Percentiles rank a stretch among this genome's conserved stretches.
These are phyloP conservation scores for Fusarium sp. DNA, from an alignment of 2,329 filamentous ascomycete species.

Conservation along the genomic window DNA sequence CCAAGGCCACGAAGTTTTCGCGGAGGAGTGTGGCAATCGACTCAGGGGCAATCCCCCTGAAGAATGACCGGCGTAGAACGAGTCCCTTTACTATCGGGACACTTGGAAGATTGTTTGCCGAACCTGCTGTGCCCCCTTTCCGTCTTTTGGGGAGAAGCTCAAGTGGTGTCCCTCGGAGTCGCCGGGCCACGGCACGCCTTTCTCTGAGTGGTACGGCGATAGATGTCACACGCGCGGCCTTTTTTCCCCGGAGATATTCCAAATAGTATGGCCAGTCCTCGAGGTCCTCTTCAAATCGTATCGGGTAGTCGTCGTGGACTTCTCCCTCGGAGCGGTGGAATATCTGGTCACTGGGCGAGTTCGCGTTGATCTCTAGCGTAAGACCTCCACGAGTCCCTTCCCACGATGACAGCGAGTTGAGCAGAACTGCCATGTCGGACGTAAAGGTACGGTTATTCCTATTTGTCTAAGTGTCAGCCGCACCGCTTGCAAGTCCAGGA, in stretches of 20 bases:
- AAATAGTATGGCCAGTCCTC: not conserved
- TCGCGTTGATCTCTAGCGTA: slow-evolving; percentile 20
- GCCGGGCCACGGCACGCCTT: not conserved
- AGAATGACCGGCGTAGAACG: slow-evolving; percentile 11
- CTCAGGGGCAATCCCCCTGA: slow-evolving; percentile 6
- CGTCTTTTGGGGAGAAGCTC: slow-evolving; percentile 12
- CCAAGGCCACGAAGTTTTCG: slow-evolving; percentile 23
- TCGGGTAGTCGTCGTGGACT: slow-evolving; percentile 18
- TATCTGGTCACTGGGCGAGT: slow-evolving; percentile 24
- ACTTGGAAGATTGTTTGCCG: slow-evolving; percentile 4
- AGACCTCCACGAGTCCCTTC: slow-evolving; percentile 23
- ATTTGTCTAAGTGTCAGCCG: not conserved
- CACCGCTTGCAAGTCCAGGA: not conserved
- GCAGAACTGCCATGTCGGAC: slow-evolving; percentile 4
- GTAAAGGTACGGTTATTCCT: slow-evolving; percentile 33
- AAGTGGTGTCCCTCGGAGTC: slow-evolving; percentile 20
- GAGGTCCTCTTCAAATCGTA: slow-evolving; percentile 19
- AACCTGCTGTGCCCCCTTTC: not conserved
- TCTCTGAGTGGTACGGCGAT: not conserved
- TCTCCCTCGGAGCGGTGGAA: not conserved
- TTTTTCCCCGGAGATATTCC: slow-evolving; percentile 2
- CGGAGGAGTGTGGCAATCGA: slow-evolving; percentile 24
- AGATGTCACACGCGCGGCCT: not conserved
- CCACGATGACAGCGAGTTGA: slow-evolving; percentile 25
- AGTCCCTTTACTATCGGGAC: slow-evolving; percentile 27